A percentile compares a stretch with the other conserved stretches of the same genome.
These are phyloP conservation scores for Balamuthia mandrillaris DNA, from an alignment of 208 protist genomes.

Conservation along the genomic window DNA sequence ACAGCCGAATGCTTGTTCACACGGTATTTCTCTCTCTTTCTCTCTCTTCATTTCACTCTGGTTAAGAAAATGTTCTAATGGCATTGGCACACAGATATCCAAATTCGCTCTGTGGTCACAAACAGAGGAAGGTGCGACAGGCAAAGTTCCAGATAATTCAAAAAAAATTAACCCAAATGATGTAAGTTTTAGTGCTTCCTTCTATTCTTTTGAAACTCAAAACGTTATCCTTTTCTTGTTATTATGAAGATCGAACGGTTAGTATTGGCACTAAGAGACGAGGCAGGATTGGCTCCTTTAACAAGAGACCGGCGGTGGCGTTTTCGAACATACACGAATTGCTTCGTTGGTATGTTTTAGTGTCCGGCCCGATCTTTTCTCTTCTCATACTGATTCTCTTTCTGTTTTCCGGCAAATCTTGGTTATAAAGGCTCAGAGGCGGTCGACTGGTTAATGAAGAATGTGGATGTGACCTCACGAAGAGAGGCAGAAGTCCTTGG, in stretches of 20 bases:
- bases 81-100: conserved; percentile 19
- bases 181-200: no score
- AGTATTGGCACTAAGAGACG: neutral
- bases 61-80: no score
- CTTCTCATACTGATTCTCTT: neutral
- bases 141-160: neutral
- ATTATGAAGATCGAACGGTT: neutral
- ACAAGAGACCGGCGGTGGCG: conserved; percentile 2
- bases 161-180: neutral
- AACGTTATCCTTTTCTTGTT: neutral
- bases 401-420: neutral
- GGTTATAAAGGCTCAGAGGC: neutral
- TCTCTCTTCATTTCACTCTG: no score
- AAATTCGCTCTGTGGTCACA: conserved; percentile 18
- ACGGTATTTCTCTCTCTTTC: no score
- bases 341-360: conserved; percentile 30
- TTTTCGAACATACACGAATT: conserved; percentile 22
- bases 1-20: no score
- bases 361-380: neutral
- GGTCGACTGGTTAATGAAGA: conserved; percentile 3
- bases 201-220: neutral
- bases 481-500: neutral
- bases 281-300: neutral
- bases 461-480: neutral
- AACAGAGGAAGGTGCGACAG: neutral